Conservation (phyloP, 768 basidiomycete genomes). For the Panellus pusillus region DNA sequence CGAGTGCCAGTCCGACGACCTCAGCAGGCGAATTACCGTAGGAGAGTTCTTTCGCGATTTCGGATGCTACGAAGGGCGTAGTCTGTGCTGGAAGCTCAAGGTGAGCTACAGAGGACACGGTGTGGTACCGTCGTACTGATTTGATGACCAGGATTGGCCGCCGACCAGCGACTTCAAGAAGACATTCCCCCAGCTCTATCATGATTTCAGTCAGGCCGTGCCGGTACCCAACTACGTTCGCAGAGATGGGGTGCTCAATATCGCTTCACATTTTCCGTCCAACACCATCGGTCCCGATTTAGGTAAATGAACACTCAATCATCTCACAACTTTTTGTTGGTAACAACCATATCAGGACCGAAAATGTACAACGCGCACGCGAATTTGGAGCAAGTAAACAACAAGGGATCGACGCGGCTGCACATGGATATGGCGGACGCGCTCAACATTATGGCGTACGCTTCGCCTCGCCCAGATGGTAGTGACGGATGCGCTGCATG, state of each 20-base stretch:
- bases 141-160: conserved; percentile 79
- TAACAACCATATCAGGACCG: conserved; percentile 54
- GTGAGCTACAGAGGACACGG: conserved; percentile 31
- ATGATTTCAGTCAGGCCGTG: conserved; percentile 80
- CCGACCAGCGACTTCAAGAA: conserved; percentile 81
- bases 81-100: conserved; percentile 75
- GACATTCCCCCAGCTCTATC: conserved; percentile 80
- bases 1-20: conserved; percentile 74
- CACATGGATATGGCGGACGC: conserved; percentile 98
- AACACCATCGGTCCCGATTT: conserved; percentile 81
- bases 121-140: not conserved
- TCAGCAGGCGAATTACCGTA: conserved; percentile 61
- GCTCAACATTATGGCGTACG: conserved; percentile 86
- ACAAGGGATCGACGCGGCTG: conserved; percentile 82
- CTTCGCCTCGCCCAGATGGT: conserved; percentile 55
- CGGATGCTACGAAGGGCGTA: conserved; percentile 61
- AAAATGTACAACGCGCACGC: conserved; percentile 95
- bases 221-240: conserved; percentile 91
- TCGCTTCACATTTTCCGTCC: conserved; percentile 85
- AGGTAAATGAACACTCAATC: conserved; percentile 43
- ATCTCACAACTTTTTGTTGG: conserved; percentile 8
- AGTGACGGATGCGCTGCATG: conserved; percentile 83
- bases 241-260: conserved; percentile 84
- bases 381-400: conserved; percentile 57
- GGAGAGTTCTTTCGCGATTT: conserved; percentile 80